Percentiles rank a stretch among this genome's conserved stretches.
Conservation (phyloP, 2,329 filamentous ascomycete species). For the Neonectria punicea region DNA sequence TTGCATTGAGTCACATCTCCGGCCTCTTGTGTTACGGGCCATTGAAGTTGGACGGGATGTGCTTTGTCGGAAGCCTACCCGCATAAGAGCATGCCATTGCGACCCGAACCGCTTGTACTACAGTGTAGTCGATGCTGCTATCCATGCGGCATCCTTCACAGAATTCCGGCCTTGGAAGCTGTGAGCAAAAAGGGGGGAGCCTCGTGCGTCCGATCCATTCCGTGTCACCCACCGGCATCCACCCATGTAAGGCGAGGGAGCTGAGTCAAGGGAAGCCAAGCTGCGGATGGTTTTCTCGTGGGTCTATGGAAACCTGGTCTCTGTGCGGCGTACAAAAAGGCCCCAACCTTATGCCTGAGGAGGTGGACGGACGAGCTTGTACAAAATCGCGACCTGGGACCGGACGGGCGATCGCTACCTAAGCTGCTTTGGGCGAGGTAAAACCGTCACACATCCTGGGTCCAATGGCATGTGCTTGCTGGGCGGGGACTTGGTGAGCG, state of each 20-base stretch:
- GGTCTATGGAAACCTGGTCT: neutral
- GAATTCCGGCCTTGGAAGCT: constrained; percentile 13
- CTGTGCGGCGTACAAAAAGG: constrained; percentile 17
- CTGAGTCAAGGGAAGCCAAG: constrained; percentile 26
- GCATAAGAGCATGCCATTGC: neutral
- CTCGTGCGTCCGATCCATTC: constrained; percentile 33
- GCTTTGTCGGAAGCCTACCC: neutral
- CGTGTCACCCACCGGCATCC: constrained; percentile 25
- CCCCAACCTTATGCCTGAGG: constrained; percentile 9
- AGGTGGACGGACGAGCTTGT: constrained; percentile 11
- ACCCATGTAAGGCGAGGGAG: constrained; percentile 31
- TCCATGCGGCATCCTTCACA: neutral
- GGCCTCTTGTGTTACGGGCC: neutral
- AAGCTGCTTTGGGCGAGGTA: constrained; percentile 38
- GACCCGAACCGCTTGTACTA: neutral
- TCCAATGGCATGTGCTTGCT: constrained; percentile 35
- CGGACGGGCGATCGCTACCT: constrained; percentile 33
- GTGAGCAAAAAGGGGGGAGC: constrained; percentile 27
- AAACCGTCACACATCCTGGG: constrained; percentile 38
- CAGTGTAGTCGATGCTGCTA: neutral
- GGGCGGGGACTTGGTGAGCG: constrained; percentile 27
- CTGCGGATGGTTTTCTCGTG: constrained; percentile 14
- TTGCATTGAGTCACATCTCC: neutral
- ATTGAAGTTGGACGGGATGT: neutral
- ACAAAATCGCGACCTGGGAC: constrained; percentile 24